Evolutionary conservation across 164 flowering plant species (phyloP), one percentile per base, ranked within the genome.

Genomic region (Chimonanthus salicifolius): DNA sequence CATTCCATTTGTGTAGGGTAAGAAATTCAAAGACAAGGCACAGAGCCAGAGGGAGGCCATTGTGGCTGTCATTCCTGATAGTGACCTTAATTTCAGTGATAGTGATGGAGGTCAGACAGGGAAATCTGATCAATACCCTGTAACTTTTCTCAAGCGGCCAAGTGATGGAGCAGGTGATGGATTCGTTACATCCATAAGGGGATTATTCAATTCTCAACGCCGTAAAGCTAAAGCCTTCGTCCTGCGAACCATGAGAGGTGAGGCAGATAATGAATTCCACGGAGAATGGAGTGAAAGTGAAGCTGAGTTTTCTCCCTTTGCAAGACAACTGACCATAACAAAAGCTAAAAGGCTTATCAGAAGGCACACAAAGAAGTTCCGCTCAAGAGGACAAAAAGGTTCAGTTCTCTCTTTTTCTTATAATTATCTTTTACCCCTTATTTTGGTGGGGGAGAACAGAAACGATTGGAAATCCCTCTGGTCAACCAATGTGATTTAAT

Each of bases 231-330:
- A 91, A 81, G 90, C 88, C 58, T 96, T 96, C 79, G 97, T 96
- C 58, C 82, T 94, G 76, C 83, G 97, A 51, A 96, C 99, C 16
- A 96, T 96, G 99, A 87, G 99, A 81, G 99, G 99, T 54, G 99
- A 96, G 51, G 90, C 80, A 71, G 97, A 92, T 21, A 84, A 84
- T 75, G 97, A 92, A 75, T 83, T 84, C 62, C 87, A 80, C 45
- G 98, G 97, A 7, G 99, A 94, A 15, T 92, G 98, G 97, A 96
- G 97, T 73, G 98, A 94, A 75, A 90, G 95, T 81, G 99, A 96
- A 67, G 85, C 74, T 20, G 99, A 96, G 63, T 94, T 86, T 79
- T 90, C 99, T 62, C 95, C 97, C 48, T 96, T 88, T 78, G 94
- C 97, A 47, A 82, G 97, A 78, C 98, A 96, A 76, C 87, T 94